Percentiles rank a stretch among this genome's conserved stretches.
Conservation (phyloP, 192 early-diverging fungal species). For the Borealophlyctis nickersoniae region DNA sequence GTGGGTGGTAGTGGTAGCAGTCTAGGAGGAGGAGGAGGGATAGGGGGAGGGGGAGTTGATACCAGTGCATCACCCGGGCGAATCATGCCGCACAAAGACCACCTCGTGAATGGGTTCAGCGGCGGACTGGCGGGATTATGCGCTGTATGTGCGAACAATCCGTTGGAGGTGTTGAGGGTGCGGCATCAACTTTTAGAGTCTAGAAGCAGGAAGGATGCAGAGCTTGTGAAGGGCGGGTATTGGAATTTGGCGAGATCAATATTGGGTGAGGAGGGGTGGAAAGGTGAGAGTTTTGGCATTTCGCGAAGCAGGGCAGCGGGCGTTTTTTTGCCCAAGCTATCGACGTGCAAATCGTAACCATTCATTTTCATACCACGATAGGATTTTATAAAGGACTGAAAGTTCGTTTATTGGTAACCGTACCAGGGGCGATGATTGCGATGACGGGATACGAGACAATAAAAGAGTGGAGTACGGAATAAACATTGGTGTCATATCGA, state of each 20-base stretch:
- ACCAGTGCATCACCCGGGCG: neutral
- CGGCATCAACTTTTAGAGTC: conserved; percentile 41
- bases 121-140: conserved; percentile 35
- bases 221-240: conserved; percentile 35
- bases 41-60: no score
- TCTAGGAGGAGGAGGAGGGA: no score
- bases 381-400: conserved; percentile 41
- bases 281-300: neutral
- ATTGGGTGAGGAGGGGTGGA: conserved; percentile 30
- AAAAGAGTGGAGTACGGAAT: conserved; percentile 23
- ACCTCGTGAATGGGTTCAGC: conserved; percentile 21
- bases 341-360: no score
- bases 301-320: neutral
- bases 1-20: neutral
- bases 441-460: conserved; percentile 47
- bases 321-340: neutral
- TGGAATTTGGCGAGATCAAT: conserved; percentile 27
- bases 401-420: conserved; percentile 34
- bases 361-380: no score
- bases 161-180: conserved; percentile 43
- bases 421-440: conserved; percentile 43
- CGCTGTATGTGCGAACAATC: conserved; percentile 44
- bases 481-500: no score
- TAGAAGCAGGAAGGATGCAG: conserved; percentile 29
- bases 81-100: conserved; percentile 12